Conservation (phyloP, 805 yeast genomes). For the Zygosaccharomyces siamensis region DNA sequence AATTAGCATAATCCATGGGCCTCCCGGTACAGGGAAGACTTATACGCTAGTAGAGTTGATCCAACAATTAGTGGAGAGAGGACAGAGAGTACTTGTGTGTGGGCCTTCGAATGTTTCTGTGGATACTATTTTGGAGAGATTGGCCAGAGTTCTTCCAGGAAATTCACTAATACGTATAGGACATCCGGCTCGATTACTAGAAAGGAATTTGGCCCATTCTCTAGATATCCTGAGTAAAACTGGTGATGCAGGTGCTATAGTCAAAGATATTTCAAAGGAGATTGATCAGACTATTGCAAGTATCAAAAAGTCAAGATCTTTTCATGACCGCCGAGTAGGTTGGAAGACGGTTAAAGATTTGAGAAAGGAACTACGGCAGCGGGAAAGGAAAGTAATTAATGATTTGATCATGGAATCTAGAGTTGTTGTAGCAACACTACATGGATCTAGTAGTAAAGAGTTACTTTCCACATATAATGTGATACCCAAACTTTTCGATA, state of each 20-base stretch:
- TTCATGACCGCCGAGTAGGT: constrained; percentile 57
- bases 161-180: constrained; percentile 73
- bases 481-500: constrained; percentile 50
- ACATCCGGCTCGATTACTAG: constrained; percentile 83
- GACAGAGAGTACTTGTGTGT: constrained; percentile 70
- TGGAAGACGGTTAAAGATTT: constrained; percentile 66
- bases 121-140: constrained; percentile 81
- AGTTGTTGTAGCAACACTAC: constrained; percentile 79
- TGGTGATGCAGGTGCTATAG: constrained; percentile 53
- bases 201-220: constrained; percentile 61
- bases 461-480: constrained; percentile 48
- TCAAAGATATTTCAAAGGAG: constrained; percentile 65
- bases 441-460: constrained; percentile 78
- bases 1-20: constrained; percentile 62
- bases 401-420: constrained; percentile 56
- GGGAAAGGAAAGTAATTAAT: constrained; percentile 60
- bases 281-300: constrained; percentile 56
- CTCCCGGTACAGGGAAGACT: constrained; percentile 81
- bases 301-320: constrained; percentile 57
- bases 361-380: constrained; percentile 58
- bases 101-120: constrained; percentile 94
- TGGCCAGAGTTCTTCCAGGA: constrained; percentile 43
- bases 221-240: constrained; percentile 64
- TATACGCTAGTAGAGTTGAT: constrained; percentile 78
- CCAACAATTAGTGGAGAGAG: constrained; percentile 56